Evolutionary conservation across 2,329 filamentous ascomycete species (phyloP), one percentile per base, ranked within the genome.

Genomic region (Penicillium sp.): DNA sequence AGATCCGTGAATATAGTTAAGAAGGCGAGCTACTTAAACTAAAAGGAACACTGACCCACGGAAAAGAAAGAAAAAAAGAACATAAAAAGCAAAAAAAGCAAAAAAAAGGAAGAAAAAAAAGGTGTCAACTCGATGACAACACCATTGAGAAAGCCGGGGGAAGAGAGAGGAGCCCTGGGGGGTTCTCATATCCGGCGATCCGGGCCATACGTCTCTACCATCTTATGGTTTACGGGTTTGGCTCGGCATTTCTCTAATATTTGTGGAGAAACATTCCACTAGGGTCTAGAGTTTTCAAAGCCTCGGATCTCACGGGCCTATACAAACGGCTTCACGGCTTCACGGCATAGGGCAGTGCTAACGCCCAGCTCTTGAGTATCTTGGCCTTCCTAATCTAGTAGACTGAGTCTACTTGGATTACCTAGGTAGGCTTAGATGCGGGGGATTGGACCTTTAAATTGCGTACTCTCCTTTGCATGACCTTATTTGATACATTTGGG

Each of bases 121-220:
- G 33, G 51, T 53, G 41, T 50, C 27, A 48, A 50, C 54, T 65
- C 61, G 61, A 67, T 67, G 65, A 67, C 65, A 65, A 65, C 64
- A 67, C 61, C 61, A 67, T 59, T 57, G 48, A 27, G 19, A 47
- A 46, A 60, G 57, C 45, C 33, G 27, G 31, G 42, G 43, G 33
- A 33, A 15, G 12, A 33, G 8, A 23, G 41, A 52, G 54, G 50
- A 50, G 41, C 41, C 41, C 41, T 43, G 12, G 25, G 17, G 19
- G 42, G 23, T 13, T 27, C 31, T 60, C 50, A 47, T 48, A 60
- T 66, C 64, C 64, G 64, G 64, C 63, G 60, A 64, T 66, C 64
- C 64, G 63, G 52, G 13, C 58, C 52, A 53, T 13, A 46, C 50
- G 31, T 21, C 21, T 25, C n/a, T 23, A 27, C 23, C 10, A 1